Evolutionary conservation across 805 yeast species (phyloP).

Genomic region (Millerozyma acaciae): DNA sequence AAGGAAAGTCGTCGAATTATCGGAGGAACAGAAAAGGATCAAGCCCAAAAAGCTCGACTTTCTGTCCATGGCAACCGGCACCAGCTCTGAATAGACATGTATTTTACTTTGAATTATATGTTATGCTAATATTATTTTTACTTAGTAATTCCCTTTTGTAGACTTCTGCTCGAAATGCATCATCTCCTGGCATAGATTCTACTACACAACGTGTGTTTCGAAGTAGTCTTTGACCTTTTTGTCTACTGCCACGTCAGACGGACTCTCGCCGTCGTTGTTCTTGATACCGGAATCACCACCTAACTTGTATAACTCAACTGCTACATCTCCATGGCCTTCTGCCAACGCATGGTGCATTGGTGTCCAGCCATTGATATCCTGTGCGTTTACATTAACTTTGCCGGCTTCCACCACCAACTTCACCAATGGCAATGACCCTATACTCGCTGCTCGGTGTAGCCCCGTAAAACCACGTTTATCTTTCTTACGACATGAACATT

Average conservation of each 20-base stretch:
- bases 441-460: conserved; percentile 78
- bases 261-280: conserved; percentile 48
- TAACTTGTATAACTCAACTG: conserved; percentile 51
- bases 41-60: conserved; percentile 39
- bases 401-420: conserved; percentile 46
- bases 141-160: too few relatives aligned
- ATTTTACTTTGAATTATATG: not conserved
- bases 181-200: not conserved
- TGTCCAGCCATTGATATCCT: conserved; percentile 76
- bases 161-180: too few relatives aligned
- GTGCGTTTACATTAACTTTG: conserved; percentile 61
- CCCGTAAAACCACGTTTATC: conserved; percentile 67
- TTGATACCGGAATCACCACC: conserved; percentile 61
- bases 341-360: conserved; percentile 87
- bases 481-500: conserved; percentile 60
- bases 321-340: conserved; percentile 83
- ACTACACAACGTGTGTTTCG: not conserved
- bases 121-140: conserved; percentile 1
- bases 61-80: conserved; percentile 1
- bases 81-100: too few relatives aligned
- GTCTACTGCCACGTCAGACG: conserved; percentile 34
- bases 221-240: conserved; percentile 26
- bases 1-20: conserved; percentile 26
- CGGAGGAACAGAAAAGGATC: conserved; percentile 29
- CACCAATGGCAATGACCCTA: conserved; percentile 61